A percentile compares a stretch with the other conserved stretches of the same genome.
phyloP scores from a whole-genome alignment of 495 filamentous ascomycete genomes.

The Xylaria curta region DNA sequence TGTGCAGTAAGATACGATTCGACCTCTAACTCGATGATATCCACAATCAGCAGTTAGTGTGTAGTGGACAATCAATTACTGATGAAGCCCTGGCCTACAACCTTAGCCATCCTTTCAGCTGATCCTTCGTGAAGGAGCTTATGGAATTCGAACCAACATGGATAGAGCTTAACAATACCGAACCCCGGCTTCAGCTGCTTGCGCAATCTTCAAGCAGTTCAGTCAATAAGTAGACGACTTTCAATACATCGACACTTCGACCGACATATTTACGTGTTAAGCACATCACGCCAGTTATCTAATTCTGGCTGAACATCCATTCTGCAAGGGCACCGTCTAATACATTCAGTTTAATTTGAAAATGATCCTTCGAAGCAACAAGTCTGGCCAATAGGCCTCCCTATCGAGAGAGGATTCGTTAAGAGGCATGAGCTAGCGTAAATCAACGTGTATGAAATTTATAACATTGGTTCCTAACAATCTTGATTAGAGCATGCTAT shows the following conservation, averaged over 20 bases:
- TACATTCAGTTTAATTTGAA: neutral
- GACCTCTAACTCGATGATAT: neutral
- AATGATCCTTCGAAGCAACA: neutral
- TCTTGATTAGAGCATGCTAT: neutral
- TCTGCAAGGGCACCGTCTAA: neutral
- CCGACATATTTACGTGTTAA: neutral
- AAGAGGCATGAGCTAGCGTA: neutral
- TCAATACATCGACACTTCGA: neutral
- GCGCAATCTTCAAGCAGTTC: neutral
- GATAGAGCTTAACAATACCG: neutral
- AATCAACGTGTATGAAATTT: neutral
- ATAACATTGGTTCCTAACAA: neutral
- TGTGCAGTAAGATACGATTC: neutral
- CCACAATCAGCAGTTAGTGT: neutral
- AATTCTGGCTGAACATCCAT: neutral
- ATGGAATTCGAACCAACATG: neutral
- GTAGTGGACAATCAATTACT: neutral
- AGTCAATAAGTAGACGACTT: neutral
- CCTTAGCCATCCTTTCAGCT: constrained; percentile 2
- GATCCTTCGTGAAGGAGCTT: constrained; percentile 1
- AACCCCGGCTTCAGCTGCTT: neutral
- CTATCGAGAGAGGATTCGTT: neutral
- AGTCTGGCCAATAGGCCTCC: neutral
- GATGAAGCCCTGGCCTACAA: neutral
- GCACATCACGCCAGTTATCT: neutral